A percentile compares a stretch with the other conserved stretches of the same genome.
These are phyloP conservation scores for Serendipita sp. DNA, from an alignment of 768 basidiomycete species.

Conservation along the genomic window DNA sequence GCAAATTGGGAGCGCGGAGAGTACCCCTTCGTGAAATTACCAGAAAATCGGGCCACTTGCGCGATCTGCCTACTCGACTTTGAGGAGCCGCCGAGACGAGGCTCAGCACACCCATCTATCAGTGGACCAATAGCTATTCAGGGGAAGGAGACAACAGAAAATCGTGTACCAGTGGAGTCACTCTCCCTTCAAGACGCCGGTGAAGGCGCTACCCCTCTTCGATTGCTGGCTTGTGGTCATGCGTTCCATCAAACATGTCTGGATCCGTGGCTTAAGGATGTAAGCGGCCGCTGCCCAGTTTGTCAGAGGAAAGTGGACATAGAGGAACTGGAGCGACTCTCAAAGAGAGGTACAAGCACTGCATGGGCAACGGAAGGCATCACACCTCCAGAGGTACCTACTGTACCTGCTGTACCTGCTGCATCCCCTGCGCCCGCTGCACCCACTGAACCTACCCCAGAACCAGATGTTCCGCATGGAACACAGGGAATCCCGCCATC, in stretches of 20 bases:
- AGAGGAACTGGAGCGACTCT: constrained; percentile 14
- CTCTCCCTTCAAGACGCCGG: constrained; percentile 54
- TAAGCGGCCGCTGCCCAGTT: constrained; percentile 75
- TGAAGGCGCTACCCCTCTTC: constrained; percentile 57
- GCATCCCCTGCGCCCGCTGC: neutral
- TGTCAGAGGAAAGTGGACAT: constrained; percentile 63
- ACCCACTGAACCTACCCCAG: neutral
- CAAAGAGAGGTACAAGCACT: neutral
- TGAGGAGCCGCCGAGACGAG: constrained; percentile 37
- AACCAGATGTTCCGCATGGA: no score
- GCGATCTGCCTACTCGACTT: constrained; percentile 78
- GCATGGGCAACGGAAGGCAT: neutral
- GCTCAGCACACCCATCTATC: constrained; percentile 6
- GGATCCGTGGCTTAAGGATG: constrained; percentile 75
- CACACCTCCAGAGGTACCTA: neutral
- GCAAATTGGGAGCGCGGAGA: constrained; percentile 60
- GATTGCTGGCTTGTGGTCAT: constrained; percentile 66
- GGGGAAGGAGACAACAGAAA: neutral
- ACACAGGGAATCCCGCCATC: no score
- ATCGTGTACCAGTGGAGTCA: neutral
- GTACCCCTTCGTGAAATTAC: constrained; percentile 67
- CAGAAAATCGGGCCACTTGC: constrained; percentile 69
- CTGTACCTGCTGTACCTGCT: neutral
- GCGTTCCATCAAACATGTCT: constrained; percentile 85
- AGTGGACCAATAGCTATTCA: neutral